A percentile compares a stretch with the other conserved stretches of the same genome.
phyloP scores from a whole-genome alignment of 2,329 filamentous ascomycete genomes.

The Calonectria fujianensis region DNA sequence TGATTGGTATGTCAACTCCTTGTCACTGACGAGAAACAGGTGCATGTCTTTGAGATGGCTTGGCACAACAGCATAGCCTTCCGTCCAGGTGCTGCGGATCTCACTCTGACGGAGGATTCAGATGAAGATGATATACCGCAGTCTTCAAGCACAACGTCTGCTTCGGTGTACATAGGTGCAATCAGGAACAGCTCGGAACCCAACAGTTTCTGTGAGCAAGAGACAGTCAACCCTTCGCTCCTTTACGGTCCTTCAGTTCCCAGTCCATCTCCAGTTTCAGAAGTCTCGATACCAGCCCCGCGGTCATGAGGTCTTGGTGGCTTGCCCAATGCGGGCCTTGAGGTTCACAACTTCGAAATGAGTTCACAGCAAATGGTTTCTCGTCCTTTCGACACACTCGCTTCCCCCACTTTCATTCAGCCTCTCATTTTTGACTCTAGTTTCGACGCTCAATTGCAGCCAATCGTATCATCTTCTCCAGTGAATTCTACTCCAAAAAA shows the following conservation, averaged over 20 bases:
- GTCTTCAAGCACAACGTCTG: background rate
- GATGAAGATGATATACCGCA: background rate
- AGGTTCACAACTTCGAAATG: background rate
- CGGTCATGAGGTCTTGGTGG: constrained; percentile 5
- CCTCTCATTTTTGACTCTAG: background rate
- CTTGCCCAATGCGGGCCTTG: background rate
- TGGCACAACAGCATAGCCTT: background rate
- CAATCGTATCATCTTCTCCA: background rate
- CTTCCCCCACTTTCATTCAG: background rate
- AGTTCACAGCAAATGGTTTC: background rate
- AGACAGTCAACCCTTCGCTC: background rate
- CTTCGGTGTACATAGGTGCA: background rate
- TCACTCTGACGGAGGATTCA: background rate
- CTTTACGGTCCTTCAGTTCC: background rate
- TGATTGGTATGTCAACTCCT: background rate
- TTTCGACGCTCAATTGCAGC: background rate
- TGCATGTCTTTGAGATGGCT: background rate
- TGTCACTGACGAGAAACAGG: background rate
- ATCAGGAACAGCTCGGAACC: background rate
- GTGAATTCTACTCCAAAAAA: background rate
- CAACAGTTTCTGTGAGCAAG: background rate
- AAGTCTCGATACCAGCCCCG: background rate
- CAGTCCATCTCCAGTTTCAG: background rate
- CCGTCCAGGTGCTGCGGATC: background rate
- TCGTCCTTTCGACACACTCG: background rate